Conservation (phyloP, 345 rosid species). For the Isatis tinctoria region DNA sequence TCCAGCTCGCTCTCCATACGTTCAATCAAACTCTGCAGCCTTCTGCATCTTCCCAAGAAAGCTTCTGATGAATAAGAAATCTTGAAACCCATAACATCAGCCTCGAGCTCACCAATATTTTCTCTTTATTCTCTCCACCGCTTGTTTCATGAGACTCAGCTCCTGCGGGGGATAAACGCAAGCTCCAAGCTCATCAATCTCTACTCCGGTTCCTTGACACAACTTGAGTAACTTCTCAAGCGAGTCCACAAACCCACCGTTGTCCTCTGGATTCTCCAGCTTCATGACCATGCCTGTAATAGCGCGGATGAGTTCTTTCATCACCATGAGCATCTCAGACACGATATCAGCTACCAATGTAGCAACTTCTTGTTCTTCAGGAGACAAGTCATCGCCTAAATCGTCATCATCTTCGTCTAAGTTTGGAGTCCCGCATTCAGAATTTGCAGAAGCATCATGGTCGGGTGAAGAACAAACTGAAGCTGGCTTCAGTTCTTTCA, state of each 20-base stretch:
- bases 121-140: constrained; percentile 36
- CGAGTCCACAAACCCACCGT: constrained; percentile 43
- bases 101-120: constrained; percentile 29
- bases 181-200: constrained; percentile 78
- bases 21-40: constrained; percentile 36
- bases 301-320: constrained; percentile 63
- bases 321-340: constrained; percentile 42
- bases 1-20: constrained; percentile 37
- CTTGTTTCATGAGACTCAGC: constrained; percentile 41
- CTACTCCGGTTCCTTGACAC: constrained; percentile 51
- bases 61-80: constrained; percentile 34
- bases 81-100: constrained; percentile 38
- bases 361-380: constrained; percentile 66
- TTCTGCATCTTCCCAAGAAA: constrained; percentile 42
- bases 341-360: constrained; percentile 44
- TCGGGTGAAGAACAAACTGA: constrained; percentile 31
- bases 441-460: constrained; percentile 16
- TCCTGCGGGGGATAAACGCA: constrained; percentile 85
- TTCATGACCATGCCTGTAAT: constrained; percentile 53
- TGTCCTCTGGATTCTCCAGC: constrained; percentile 49
- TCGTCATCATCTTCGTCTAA: constrained; percentile 42
- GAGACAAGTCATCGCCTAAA: constrained; percentile 60
- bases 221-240: constrained; percentile 64
- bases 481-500: constrained; percentile 74
- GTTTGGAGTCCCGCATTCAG: constrained; percentile 15